Evolutionary conservation across 768 basidiomycete species (phyloP).

Genomic region (Lanmaoa pseudosensibilis): DNA sequence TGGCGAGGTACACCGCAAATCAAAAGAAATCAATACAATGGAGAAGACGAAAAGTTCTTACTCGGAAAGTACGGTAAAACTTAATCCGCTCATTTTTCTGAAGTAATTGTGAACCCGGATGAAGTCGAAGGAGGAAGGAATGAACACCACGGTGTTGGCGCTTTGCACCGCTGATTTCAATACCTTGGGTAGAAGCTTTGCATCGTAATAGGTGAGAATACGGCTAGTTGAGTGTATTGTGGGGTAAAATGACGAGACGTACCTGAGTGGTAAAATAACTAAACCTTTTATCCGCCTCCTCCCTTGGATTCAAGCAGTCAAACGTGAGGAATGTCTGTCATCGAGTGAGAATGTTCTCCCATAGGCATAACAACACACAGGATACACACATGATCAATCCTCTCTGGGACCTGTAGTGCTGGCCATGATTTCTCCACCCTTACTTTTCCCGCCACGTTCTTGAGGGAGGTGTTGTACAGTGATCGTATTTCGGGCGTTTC

Average conservation of each 20-base stretch:
- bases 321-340: constrained; percentile 71
- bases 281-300: constrained; percentile 87
- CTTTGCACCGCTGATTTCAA: constrained; percentile 94
- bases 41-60: constrained; percentile 35
- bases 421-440: constrained; percentile 66
- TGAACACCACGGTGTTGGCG: constrained; percentile 80
- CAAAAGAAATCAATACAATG: not conserved
- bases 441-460: constrained; percentile 85
- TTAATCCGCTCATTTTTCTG: constrained; percentile 65
- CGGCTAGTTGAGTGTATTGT: not conserved
- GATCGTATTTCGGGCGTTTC: constrained; percentile 87
- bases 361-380: not conserved
- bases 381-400: constrained; percentile 71
- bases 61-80: constrained; percentile 89
- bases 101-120: constrained; percentile 88
- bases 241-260: constrained; percentile 5
- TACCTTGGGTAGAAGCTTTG: constrained; percentile 75
- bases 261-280: constrained; percentile 86
- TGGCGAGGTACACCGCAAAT: not conserved
- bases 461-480: constrained; percentile 71
- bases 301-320: constrained; percentile 65
- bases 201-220: not conserved
- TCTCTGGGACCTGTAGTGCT: constrained; percentile 77
- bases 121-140: constrained; percentile 97
- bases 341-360: not conserved